phyloP scores from a whole-genome alignment of 352 stramenopile genomes.

The Phytophthora nicotianae region DNA sequence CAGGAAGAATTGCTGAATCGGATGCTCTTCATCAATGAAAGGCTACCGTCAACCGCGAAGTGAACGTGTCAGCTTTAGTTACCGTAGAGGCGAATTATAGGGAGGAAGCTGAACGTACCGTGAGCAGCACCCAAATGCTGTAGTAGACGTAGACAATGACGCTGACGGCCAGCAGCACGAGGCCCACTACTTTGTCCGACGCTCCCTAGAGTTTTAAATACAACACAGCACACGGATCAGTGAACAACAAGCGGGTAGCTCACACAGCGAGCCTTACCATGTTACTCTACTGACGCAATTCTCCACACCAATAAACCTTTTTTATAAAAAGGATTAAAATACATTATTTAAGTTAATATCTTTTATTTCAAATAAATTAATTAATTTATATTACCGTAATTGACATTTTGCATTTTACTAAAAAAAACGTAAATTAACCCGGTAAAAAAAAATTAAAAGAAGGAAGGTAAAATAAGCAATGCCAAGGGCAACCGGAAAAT shows the following conservation, averaged over 20 bases:
- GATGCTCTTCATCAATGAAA: constrained; percentile 85
- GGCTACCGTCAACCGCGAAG: constrained; percentile 50
- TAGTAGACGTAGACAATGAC: constrained; percentile 92
- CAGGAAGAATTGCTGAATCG: constrained; percentile 85
- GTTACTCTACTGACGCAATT: no score
- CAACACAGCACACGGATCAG: background rate
- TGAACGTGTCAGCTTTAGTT: background rate
- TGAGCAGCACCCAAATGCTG: constrained; percentile 90
- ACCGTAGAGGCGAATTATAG: background rate
- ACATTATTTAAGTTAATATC: no score
- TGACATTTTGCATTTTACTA: no score
- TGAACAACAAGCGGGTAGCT: background rate
- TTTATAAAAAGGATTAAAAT: no score
- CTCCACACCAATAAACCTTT: no score
- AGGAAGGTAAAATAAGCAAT: no score
- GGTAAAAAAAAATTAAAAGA: no score
- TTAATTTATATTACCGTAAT: no score
- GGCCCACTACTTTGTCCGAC: constrained; percentile 80
- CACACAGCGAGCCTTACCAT: no score
- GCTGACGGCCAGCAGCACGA: constrained; percentile 78
- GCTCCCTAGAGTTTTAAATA: constrained; percentile 41
- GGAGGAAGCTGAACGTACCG: constrained; percentile 47
- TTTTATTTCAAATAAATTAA: no score
- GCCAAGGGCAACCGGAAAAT: no score
- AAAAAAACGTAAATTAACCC: no score